A percentile compares a stretch with the other conserved stretches of the same genome.
Conservation (phyloP, 192 early-diverging fungal genomes). For the Coemansia sp. region DNA sequence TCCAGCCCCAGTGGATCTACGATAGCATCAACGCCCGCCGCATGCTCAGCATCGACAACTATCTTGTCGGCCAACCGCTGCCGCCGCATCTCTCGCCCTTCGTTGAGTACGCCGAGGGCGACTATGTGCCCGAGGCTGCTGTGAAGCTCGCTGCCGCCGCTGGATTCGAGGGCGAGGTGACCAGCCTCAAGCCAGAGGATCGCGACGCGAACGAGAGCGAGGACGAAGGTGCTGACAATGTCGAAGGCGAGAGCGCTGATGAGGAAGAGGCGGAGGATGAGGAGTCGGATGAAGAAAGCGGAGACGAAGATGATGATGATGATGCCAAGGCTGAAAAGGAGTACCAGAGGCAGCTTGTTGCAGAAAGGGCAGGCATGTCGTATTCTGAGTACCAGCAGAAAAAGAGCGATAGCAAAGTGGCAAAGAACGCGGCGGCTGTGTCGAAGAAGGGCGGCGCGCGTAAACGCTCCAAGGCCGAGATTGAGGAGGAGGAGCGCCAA, state of each 20-base stretch:
- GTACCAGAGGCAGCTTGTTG: constrained; percentile 47
- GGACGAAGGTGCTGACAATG: constrained; percentile 41
- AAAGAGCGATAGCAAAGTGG: constrained; percentile 7
- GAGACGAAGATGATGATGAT: constrained; percentile 17
- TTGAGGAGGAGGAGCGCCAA: constrained; percentile 54
- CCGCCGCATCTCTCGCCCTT: constrained; percentile 96
- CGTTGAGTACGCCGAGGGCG: constrained; percentile 78
- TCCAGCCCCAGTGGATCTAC: constrained; percentile 99
- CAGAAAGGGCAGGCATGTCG: constrained; percentile 41
- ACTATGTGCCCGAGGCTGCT: constrained; percentile 77
- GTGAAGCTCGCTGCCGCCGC: constrained; percentile 45
- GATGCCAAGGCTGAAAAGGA: constrained; percentile 45
- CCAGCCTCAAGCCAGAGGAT: constrained; percentile 60
- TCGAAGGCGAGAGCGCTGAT: constrained; percentile 61
- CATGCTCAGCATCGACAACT: constrained; percentile 62
- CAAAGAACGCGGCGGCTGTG: constrained; percentile 2
- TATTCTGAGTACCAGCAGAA: constrained; percentile 51
- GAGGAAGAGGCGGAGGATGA: constrained; percentile 64
- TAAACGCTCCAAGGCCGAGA: constrained; percentile 36
- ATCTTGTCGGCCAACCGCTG: constrained; percentile 76
- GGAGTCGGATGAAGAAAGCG: constrained; percentile 34
- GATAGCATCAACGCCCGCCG: constrained; percentile 87
- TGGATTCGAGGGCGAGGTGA: constrained; percentile 64
- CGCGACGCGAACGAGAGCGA: constrained; percentile 57
- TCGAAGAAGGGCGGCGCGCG: constrained; percentile 4